Evolutionary conservation across 345 rosid genomes (phyloP).

Genomic region (Excoecaria agallocha): DNA sequence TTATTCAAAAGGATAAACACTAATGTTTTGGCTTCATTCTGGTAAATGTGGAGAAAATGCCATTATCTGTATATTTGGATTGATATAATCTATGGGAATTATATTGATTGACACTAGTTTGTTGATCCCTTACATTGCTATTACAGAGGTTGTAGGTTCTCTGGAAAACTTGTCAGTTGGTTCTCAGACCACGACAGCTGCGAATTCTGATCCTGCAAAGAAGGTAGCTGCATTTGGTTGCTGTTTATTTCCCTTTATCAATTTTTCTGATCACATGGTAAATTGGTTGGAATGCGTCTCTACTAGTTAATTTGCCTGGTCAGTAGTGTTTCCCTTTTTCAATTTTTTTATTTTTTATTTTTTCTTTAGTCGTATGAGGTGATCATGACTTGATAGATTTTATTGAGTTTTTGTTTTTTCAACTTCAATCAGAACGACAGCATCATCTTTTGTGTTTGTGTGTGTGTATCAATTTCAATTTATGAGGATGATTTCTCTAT

Average conservation of each 20-base stretch:
- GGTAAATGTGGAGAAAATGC: neutral
- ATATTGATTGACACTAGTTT: slow-evolving; percentile 4
- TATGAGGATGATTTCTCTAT: neutral
- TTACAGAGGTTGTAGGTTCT: slow-evolving; percentile 57
- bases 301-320: neutral
- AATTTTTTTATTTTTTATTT: too few species aligned
- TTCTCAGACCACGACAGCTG: slow-evolving; percentile 41
- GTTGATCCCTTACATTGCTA: slow-evolving; percentile 29
- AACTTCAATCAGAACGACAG: neutral
- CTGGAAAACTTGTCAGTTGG: slow-evolving; percentile 56
- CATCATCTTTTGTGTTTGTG: neutral
- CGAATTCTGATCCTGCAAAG: slow-evolving; percentile 29
- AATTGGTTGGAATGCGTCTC: slow-evolving; percentile 17
- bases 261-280: neutral
- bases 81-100: neutral
- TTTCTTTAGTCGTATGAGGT: neutral
- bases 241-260: neutral
- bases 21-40: neutral
- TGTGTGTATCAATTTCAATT: neutral
- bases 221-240: slow-evolving; percentile 36
- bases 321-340: too few species aligned
- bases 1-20: neutral
- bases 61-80: neutral
- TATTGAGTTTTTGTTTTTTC: too few species aligned
- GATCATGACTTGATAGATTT: neutral